Conservation (phyloP, 257 asterid species). For the Solanum chaucha region DNA sequence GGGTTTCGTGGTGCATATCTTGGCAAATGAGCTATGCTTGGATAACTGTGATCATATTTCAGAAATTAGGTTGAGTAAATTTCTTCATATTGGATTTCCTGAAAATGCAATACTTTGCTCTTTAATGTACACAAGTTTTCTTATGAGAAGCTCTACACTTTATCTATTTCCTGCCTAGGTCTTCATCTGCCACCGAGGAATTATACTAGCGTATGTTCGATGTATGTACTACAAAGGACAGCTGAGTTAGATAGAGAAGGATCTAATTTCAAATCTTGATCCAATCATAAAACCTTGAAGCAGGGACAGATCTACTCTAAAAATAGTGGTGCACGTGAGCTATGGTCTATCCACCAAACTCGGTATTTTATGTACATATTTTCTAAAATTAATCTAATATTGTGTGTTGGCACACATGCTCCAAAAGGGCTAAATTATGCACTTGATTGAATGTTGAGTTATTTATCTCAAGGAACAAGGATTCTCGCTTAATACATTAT, state of each 20-base stretch:
- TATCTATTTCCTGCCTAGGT: neutral
- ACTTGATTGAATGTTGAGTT: too few relatives aligned
- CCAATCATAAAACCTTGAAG: neutral
- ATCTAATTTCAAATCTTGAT: neutral
- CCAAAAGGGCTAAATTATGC: too few relatives aligned
- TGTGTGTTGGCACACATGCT: too few relatives aligned
- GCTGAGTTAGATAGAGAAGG: neutral
- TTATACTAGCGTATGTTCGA: neutral
- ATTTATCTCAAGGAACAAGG: too few relatives aligned
- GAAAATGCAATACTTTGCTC: neutral
- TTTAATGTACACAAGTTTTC: neutral
- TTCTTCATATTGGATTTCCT: neutral
- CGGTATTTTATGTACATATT: too few relatives aligned
- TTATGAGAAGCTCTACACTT: neutral
- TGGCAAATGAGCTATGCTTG: neutral
- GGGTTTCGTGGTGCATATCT: neutral
- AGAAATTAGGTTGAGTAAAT: neutral
- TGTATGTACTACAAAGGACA: neutral
- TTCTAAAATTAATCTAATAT: too few relatives aligned
- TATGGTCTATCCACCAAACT: too few relatives aligned
- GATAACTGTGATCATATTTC: neutral
- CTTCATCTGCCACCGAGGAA: neutral
- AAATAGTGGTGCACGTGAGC: too few relatives aligned
- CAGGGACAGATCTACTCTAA: too few relatives aligned
- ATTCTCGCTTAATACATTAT: too few relatives aligned